These are phyloP conservation scores for Parafenestella ontariensis DNA, from an alignment of 2,329 filamentous ascomycete species.

Conservation along the genomic window DNA sequence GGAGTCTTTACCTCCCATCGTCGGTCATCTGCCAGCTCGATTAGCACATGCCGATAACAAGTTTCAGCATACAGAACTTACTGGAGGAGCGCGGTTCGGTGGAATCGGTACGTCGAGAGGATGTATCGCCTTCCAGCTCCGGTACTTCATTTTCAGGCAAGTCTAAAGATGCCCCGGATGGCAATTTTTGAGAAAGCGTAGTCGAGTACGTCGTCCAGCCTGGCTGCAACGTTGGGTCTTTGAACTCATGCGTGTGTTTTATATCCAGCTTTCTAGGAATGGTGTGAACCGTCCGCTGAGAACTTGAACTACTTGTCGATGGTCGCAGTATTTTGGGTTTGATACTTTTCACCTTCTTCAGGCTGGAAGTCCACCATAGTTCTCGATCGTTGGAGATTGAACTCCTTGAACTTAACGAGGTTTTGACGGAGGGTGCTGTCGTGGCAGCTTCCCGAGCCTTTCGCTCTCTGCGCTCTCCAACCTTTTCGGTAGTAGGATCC, in stretches of 20 bases:
- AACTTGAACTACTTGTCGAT: constrained; percentile 20
- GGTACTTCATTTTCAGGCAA: constrained; percentile 32
- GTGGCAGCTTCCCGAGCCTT: constrained; percentile 37
- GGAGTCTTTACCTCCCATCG: constrained; percentile 32
- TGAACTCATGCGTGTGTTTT: constrained; percentile 17
- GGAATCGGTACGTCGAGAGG: constrained; percentile 39
- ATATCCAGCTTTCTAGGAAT: constrained; percentile 11
- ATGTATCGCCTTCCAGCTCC: constrained; percentile 41
- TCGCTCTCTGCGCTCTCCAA: constrained; percentile 48
- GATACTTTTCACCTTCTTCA: constrained; percentile 42
- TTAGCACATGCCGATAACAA: constrained; percentile 6
- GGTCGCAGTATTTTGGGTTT: constrained; percentile 31
- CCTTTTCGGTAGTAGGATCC: constrained; percentile 42
- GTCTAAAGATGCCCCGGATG: constrained; percentile 44
- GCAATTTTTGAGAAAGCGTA: constrained; percentile 38
- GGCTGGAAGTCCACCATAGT: constrained; percentile 42
- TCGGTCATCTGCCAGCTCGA: constrained; percentile 31
- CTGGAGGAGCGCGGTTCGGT: constrained; percentile 37
- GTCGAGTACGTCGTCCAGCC: constrained; percentile 40
- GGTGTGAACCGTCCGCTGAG: constrained; percentile 10
- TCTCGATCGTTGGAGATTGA: constrained; percentile 36
- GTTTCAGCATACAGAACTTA: constrained; percentile 16
- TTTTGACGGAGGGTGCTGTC: constrained; percentile 35
- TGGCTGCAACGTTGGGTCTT: constrained; percentile 40
- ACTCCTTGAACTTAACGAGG: constrained; percentile 33